A percentile compares a stretch with the other conserved stretches of the same genome.
Evolutionary conservation across 192 early-diverging fungal genomes (phyloP).

Genomic region (Backusella sp.): DNA sequence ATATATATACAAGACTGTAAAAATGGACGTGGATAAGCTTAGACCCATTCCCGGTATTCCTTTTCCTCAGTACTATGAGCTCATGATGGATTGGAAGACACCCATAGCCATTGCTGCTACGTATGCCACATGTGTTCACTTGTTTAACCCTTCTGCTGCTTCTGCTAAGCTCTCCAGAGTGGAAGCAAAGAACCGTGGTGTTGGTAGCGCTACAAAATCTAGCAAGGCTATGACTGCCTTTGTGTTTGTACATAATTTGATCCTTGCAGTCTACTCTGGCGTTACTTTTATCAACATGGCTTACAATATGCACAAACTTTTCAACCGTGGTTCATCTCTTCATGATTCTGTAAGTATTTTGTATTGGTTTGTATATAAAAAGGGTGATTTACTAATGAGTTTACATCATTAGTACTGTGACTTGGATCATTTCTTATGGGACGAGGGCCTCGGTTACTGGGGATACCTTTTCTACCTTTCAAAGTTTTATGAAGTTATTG

Average conservation of each 20-base stretch:
- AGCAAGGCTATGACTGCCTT: conserved; percentile 63
- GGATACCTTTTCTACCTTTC: conserved; percentile 87
- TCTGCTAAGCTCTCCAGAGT: conserved; percentile 52
- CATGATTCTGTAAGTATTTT: conserved; percentile 57
- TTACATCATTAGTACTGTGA: conserved; percentile 57
- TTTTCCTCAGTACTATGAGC: conserved; percentile 66
- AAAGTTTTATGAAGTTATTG: conserved; percentile 88
- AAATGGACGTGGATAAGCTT: conserved; percentile 24
- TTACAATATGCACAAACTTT: conserved; percentile 51
- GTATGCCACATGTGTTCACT: conserved; percentile 45
- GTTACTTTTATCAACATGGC: conserved; percentile 68
- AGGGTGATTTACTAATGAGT: not conserved
- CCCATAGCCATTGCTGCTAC: conserved; percentile 52
- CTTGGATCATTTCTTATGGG: conserved; percentile 61
- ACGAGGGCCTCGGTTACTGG: conserved; percentile 74
- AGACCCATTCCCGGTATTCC: conserved; percentile 49
- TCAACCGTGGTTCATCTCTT: conserved; percentile 45
- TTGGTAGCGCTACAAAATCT: conserved; percentile 31
- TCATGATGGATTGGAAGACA: conserved; percentile 71
- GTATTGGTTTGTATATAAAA: not conserved
- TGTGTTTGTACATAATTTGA: conserved; percentile 75
- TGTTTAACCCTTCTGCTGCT: conserved; percentile 51
- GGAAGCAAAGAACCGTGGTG: conserved; percentile 50
- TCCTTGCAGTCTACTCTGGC: conserved; percentile 68
- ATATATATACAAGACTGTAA: not conserved